Evolutionary conservation across 2,329 filamentous ascomycete genomes (phyloP).

Genomic region (Raffaelea arxii): DNA sequence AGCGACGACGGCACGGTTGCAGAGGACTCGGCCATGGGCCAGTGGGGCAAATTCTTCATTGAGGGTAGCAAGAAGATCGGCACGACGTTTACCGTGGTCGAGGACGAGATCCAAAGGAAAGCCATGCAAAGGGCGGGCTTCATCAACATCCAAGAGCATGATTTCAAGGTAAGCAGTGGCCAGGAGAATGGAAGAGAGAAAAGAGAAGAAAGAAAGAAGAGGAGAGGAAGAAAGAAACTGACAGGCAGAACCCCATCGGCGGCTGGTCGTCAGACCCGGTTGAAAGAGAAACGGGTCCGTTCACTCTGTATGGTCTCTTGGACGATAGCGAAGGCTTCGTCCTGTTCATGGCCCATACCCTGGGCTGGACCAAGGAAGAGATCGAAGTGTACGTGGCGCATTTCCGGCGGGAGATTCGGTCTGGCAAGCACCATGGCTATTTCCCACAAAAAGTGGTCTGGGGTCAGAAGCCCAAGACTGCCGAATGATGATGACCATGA

Average conservation of each 20-base stretch:
- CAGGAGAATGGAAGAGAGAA: no score
- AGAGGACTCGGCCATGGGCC: slow-evolving; percentile 13
- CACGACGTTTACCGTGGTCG: slow-evolving; percentile 3
- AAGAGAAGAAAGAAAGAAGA: slow-evolving; percentile 1
- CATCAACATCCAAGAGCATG: slow-evolving; percentile 3
- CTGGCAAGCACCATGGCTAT: slow-evolving; percentile 7
- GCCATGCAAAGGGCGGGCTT: slow-evolving; percentile 5
- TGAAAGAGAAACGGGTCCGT: slow-evolving; percentile 19
- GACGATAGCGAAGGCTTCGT: slow-evolving; percentile 10
- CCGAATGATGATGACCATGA: no score
- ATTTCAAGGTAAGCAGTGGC: neutral
- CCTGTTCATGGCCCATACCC: slow-evolving; percentile 8
- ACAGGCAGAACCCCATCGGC: slow-evolving; percentile 18
- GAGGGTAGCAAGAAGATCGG: slow-evolving; percentile 4
- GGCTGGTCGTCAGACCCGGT: slow-evolving; percentile 23
- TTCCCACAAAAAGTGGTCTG: slow-evolving; percentile 7
- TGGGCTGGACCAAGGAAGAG: slow-evolving; percentile 13
- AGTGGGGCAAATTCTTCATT: slow-evolving; percentile 13
- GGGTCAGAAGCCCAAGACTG: slow-evolving; percentile 9
- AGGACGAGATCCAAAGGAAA: slow-evolving; percentile 4
- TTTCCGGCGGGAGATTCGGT: slow-evolving; percentile 10
- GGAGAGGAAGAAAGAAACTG: neutral
- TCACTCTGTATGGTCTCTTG: slow-evolving; percentile 2
- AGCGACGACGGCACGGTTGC: slow-evolving; percentile 17
- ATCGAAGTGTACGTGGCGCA: slow-evolving; percentile 9